These are phyloP conservation scores for Cicer bijugum DNA, from an alignment of 306 rosid species.

Conservation along the genomic window DNA sequence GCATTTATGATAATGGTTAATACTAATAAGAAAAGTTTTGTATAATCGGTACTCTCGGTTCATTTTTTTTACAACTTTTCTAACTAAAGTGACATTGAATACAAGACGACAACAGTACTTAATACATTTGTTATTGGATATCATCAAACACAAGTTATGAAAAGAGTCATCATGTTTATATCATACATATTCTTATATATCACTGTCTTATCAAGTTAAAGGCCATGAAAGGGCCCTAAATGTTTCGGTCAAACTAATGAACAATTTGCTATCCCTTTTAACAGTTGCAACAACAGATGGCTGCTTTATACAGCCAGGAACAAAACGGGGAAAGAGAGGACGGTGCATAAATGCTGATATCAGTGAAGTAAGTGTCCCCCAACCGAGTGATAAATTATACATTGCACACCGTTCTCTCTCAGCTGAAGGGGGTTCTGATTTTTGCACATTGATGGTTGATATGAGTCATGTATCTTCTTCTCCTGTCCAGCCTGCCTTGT, in stretches of 20 bases:
- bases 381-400: constrained; percentile 56
- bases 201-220: neutral
- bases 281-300: constrained; percentile 90
- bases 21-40: no score
- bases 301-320: constrained; percentile 55
- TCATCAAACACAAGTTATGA: neutral
- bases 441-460: constrained; percentile 49
- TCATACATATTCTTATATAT: neutral
- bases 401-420: constrained; percentile 45
- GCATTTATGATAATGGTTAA: no score
- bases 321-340: constrained; percentile 76
- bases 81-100: no score
- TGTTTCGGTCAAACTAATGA: constrained; percentile 27
- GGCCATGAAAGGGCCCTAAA: constrained; percentile 5
- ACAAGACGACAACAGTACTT: no score
- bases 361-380: constrained; percentile 54
- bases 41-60: no score
- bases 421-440: constrained; percentile 44
- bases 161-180: neutral
- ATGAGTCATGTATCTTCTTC: constrained; percentile 52
- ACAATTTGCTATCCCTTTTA: constrained; percentile 37
- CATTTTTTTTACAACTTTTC: no score
- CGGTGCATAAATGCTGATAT: constrained; percentile 54
- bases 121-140: no score
- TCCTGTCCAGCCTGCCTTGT: constrained; percentile 50